phyloP scores from a whole-genome alignment of 2,329 filamentous ascomycete genomes.

The Apiospora sp. region DNA sequence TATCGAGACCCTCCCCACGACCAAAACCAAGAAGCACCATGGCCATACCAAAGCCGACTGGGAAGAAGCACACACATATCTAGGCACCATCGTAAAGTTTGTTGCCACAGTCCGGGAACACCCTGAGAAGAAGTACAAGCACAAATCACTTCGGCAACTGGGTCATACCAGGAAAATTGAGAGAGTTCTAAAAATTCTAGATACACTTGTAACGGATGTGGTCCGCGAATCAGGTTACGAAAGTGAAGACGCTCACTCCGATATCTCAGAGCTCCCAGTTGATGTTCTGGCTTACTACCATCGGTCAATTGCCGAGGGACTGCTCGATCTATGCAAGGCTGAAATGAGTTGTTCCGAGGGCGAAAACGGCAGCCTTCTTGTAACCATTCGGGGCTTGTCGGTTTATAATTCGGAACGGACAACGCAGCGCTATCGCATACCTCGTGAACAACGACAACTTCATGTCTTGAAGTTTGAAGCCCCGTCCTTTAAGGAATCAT shows the following conservation, averaged over 20 bases:
- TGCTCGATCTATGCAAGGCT: neutral
- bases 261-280: conserved; percentile 3
- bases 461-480: neutral
- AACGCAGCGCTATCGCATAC: conserved; percentile 2
- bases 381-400: neutral
- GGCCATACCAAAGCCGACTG: neutral
- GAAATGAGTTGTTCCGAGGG: neutral
- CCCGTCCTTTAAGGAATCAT: neutral
- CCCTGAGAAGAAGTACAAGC: neutral
- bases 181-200: neutral
- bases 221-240: neutral
- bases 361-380: neutral
- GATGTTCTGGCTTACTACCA: neutral
- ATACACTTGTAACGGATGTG: neutral
- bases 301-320: neutral
- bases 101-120: neutral
- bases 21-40: neutral
- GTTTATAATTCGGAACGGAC: neutral
- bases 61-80: neutral
- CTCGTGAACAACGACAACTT: neutral
- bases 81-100: neutral
- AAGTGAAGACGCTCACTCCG: neutral
- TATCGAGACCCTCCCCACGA: neutral
- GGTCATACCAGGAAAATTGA: too few relatives aligned
- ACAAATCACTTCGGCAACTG: neutral